These are phyloP conservation scores for Bruguiera parviflora DNA, from an alignment of 345 rosid genomes.

Conservation along the genomic window DNA sequence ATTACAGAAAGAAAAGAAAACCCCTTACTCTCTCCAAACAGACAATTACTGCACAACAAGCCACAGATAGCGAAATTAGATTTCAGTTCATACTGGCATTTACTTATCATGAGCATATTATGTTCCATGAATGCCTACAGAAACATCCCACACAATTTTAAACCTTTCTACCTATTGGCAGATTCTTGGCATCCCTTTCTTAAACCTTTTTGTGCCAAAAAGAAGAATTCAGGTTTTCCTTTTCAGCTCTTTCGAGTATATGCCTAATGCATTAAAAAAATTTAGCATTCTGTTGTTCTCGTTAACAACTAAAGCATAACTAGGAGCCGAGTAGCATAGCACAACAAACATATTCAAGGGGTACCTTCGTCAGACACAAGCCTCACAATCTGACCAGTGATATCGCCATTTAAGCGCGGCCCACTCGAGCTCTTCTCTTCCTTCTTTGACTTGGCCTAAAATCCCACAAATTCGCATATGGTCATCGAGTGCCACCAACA, in stretches of 20 bases:
- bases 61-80: neutral
- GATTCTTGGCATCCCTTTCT: neutral
- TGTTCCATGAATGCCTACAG: neutral
- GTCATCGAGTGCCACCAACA: neutral
- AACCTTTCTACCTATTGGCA: neutral
- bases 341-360: neutral
- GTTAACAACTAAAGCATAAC: neutral
- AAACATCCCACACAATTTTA: neutral
- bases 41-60: neutral
- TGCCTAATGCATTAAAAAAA: neutral
- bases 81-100: neutral
- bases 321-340: neutral
- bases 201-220: neutral
- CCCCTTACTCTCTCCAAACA: neutral
- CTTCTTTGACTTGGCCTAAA: slow-evolving; percentile 38
- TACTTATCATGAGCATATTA: neutral
- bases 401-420: slow-evolving; percentile 42
- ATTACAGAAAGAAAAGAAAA: neutral
- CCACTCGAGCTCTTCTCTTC: slow-evolving; percentile 29
- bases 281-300: no score
- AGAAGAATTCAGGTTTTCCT: neutral
- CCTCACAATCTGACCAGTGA: slow-evolving; percentile 40
- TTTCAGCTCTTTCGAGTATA: neutral
- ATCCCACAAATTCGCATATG: slow-evolving; percentile 12
- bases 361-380: slow-evolving; percentile 55